Base-by-base conservation (phyloP, 257 asterid species). In the Nicotiana sylvestris region DNA sequence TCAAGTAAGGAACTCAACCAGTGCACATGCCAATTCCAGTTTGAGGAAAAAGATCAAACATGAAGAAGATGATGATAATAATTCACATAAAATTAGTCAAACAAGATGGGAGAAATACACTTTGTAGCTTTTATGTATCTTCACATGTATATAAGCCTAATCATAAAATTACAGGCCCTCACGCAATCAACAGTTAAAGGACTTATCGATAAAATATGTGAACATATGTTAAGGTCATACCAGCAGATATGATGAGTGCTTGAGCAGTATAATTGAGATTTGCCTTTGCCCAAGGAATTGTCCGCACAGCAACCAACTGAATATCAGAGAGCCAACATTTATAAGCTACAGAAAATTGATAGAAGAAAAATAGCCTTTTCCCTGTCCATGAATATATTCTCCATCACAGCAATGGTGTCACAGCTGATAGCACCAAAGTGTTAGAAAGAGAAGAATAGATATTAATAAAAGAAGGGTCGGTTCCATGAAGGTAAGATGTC, bases 281-380 rank as follows among this genome's bases (percentile, higher is more conserved):
- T 27, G 96, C 94, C 93, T 92, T 94, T 33, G 98, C 98, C 98
- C 98, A 92, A 68, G 95, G 96, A 85, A 94, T 84, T 33, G 84
- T 92, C 30, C 97, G 88, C 82, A 85, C 91, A 64, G 94, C 93
- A 82, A 86, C 82, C 82, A 94, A 85, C 98, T 94, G 92, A 83
- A 77, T 83, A 68, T 32, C 78, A 65, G 35, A 80, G 57, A 49
- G 29, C 27, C 80, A 7, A 51, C 27, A 29, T 76, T 51, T 76
- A 76, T 76, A 76, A 51, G 80, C 16, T 76, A 29, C 29, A 66
- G 57, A 10, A 0, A 10, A 83, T 69, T 60, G 61, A 80, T 57
- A 29, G 6, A n/a, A 57, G 80, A 84, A 79, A 53, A 16, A 5
- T 37, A 67, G 13, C 21, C 21, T 51, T 74, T 12, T n/a, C 21